Base-by-base conservation (phyloP, 2,329 filamentous ascomycete genomes). In the Cordyceps pruinosa region DNA sequence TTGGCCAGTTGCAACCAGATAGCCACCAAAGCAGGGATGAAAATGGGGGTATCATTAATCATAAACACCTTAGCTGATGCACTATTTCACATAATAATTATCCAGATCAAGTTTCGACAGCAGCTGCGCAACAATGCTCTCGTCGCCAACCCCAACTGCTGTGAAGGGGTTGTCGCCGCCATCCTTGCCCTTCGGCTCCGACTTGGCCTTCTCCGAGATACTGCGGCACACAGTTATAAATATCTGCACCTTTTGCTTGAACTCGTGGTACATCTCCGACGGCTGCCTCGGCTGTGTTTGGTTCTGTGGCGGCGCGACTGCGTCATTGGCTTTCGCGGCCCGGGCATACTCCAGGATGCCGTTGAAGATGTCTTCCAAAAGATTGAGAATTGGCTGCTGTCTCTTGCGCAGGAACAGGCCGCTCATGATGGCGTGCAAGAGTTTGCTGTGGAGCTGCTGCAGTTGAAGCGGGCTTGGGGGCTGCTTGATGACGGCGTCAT, bases 301-400 rank as follows among this genome's bases (percentile, higher is more conserved):
- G 59, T 60, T 37, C 62, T 62, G 23, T 64, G 59, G 28, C 69
- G 74, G 61, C 17, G 70, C 69, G 61, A 72, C 44, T 64, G 72
- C n/a, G 13, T 47, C n/a, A 8, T 28, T 25, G 73, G 64, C 62
- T 75, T 71, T 19, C 72, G 35, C 69, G 37, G 70, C 66, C 63
- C 78, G 80, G n/a, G 86, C 84, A 66, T 94, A 94, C 13, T 78
- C 74, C 12, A 96, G 73, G n/a, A 96, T 80, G 0, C 83, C 71
- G 1, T 77, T 75, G 61, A 95, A 93, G 2, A 93, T 88, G 19
- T 88, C 86, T 60, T 95, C 88, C 0, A 96, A 73, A 0, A 95
- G 73, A 39, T 80, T 81, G 61, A 91, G 76, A 0, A 91, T 82
- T 1, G 89, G 86, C 58, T 84, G 78, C 68, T 96, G 90, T 35